Percentiles rank a stretch among this genome's conserved stretches.
phyloP scores from a whole-genome alignment of 768 basidiomycete species.

The Rhodotorula taiwanensis region DNA sequence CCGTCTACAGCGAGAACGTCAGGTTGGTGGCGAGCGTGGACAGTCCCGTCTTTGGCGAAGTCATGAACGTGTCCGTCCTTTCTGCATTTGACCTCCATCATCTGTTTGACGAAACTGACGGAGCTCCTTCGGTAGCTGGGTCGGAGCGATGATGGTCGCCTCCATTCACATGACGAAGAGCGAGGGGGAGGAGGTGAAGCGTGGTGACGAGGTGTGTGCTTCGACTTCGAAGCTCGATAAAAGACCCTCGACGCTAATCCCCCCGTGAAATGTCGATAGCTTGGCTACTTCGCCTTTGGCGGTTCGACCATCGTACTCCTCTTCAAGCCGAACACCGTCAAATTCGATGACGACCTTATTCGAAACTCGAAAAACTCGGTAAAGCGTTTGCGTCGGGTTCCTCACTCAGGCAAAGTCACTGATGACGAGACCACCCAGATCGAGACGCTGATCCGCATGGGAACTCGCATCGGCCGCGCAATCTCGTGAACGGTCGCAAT shows the following conservation, averaged over 20 bases:
- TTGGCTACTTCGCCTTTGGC: constrained; percentile 70
- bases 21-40: constrained; percentile 89
- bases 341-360: constrained; percentile 87
- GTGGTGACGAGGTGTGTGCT: constrained; percentile 75
- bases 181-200: constrained; percentile 69
- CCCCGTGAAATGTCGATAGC: too few relatives aligned
- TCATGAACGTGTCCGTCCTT: constrained; percentile 63
- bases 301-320: constrained; percentile 61
- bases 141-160: constrained; percentile 85
- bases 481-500: too few relatives aligned
- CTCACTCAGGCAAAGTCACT: neutral
- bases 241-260: too few relatives aligned
- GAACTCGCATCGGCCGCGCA: constrained; percentile 26
- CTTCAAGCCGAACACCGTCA: constrained; percentile 73
- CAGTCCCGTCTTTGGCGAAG: constrained; percentile 77
- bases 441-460: constrained; percentile 30
- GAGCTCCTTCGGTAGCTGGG: constrained; percentile 47
- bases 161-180: constrained; percentile 81
- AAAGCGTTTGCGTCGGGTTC: constrained; percentile 52
- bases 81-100: neutral
- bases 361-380: constrained; percentile 78
- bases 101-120: neutral
- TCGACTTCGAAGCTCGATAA: too few relatives aligned
- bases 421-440: neutral
- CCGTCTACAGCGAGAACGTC: constrained; percentile 91